Conservation (phyloP, 768 basidiomycete genomes). For the Mycena maculata region DNA sequence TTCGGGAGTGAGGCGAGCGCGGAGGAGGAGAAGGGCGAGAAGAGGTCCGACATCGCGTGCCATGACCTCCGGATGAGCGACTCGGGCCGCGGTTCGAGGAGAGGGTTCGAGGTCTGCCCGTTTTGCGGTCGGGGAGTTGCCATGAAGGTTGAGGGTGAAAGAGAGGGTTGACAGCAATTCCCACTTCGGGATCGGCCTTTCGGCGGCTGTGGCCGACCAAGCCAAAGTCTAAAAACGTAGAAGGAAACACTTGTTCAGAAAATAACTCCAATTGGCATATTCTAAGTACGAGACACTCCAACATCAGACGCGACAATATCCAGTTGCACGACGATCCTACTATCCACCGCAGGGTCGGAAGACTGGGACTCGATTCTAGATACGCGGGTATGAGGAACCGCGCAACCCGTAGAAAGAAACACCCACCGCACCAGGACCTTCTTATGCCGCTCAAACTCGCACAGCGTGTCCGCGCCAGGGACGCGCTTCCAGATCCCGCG, state of each 20-base stretch:
- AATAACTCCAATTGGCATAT: too few relatives aligned
- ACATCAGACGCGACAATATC: slow-evolving; percentile 63
- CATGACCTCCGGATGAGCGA: slow-evolving; percentile 69
- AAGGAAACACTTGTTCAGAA: too few relatives aligned
- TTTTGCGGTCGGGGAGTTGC: too few relatives aligned
- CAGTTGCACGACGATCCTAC: slow-evolving; percentile 60
- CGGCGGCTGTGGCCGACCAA: too few relatives aligned
- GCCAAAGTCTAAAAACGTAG: too few relatives aligned
- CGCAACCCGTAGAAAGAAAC: not conserved
- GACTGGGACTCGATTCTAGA: slow-evolving; percentile 58
- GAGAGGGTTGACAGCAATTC: too few relatives aligned
- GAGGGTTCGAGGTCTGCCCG: too few relatives aligned
- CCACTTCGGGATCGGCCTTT: too few relatives aligned
- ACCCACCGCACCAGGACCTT: slow-evolving; percentile 63
- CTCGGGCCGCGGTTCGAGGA: slow-evolving; percentile 31
- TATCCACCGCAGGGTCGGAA: slow-evolving; percentile 49
- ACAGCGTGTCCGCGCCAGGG: slow-evolving; percentile 46
- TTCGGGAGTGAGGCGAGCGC: slow-evolving; percentile 65
- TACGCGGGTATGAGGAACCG: not conserved
- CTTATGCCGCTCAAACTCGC: slow-evolving; percentile 62
- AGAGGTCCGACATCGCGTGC: slow-evolving; percentile 67
- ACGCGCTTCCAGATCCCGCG: slow-evolving; percentile 56
- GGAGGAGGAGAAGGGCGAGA: slow-evolving; percentile 76
- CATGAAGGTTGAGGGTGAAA: too few relatives aligned
- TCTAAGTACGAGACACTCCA: too few relatives aligned